Conservation (phyloP, 2,329 filamentous ascomycete genomes). For the Arthrobotrys iridis region DNA sequence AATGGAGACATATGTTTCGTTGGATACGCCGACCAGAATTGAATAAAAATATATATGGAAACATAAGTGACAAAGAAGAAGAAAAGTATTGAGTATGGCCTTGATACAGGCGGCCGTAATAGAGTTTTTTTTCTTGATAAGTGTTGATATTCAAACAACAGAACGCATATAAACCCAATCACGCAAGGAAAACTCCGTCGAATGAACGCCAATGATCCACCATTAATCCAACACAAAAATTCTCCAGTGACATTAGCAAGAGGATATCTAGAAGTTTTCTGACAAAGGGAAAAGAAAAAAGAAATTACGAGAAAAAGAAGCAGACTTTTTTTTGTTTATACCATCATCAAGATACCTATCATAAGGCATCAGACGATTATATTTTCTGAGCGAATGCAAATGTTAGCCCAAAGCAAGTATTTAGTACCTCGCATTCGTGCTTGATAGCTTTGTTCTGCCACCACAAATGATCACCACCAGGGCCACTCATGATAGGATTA, state of each 20-base stretch:
- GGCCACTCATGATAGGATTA: slow-evolving; percentile 32
- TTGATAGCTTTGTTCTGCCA: slow-evolving; percentile 53
- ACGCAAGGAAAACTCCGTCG: slow-evolving; percentile 27
- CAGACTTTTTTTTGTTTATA: neutral
- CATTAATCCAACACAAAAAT: slow-evolving; percentile 34
- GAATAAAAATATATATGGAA: neutral
- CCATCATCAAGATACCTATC: neutral
- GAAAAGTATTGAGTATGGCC: neutral
- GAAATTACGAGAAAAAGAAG: neutral
- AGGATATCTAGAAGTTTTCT: slow-evolving; percentile 20
- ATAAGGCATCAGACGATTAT: neutral
- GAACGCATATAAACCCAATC: neutral
- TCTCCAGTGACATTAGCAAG: slow-evolving; percentile 6
- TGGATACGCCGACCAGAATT: too few species aligned
- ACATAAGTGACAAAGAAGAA: slow-evolving; percentile 2
- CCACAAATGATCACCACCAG: slow-evolving; percentile 43
- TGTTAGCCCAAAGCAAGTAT: slow-evolving; percentile 51
- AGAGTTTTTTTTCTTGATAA: neutral
- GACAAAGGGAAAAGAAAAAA: slow-evolving; percentile 15
- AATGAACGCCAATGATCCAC: slow-evolving; percentile 44
- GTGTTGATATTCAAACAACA: slow-evolving; percentile 4
- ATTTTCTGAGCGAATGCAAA: slow-evolving; percentile 55
- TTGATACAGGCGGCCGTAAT: neutral
- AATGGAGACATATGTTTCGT: too few species aligned
- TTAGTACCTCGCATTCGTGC: slow-evolving; percentile 52